Percentiles rank a stretch among this genome's conserved stretches.
These are phyloP conservation scores for Rhodotorula taiwanensis DNA, from an alignment of 768 basidiomycete genomes.

Conservation along the genomic window DNA sequence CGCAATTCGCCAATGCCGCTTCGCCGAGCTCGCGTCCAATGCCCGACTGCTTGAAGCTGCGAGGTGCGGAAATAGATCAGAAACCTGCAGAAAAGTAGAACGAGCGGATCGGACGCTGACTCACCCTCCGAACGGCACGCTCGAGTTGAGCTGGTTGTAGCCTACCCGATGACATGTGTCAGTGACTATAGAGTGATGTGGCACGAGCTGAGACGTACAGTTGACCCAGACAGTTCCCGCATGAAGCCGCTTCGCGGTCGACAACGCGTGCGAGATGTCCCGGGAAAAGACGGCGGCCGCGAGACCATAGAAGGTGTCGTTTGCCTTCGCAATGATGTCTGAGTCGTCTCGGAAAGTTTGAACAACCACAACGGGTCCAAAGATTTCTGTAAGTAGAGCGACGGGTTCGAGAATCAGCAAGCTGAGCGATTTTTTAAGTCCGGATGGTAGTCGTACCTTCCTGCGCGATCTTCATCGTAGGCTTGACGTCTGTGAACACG, in stretches of 20 bases:
- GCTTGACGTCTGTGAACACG: conserved; percentile 56
- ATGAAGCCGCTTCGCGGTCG: conserved; percentile 64
- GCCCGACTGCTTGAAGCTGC: conserved; percentile 48
- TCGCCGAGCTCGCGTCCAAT: conserved; percentile 44
- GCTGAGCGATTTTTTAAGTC: too few species aligned
- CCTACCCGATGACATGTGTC: background rate
- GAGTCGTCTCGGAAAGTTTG: conserved; percentile 55
- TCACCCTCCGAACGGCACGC: background rate
- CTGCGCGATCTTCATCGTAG: conserved; percentile 65
- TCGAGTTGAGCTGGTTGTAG: background rate
- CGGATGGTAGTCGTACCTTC: too few species aligned
- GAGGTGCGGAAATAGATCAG: conserved; percentile 37
- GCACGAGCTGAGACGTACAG: conserved; percentile 6
- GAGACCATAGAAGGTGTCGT: conserved; percentile 52
- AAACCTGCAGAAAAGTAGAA: background rate
- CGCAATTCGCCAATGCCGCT: conserved; percentile 29
- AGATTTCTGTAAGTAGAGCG: background rate
- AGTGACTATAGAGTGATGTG: background rate
- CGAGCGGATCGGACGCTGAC: background rate
- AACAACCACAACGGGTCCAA: conserved; percentile 60
- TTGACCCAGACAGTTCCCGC: conserved; percentile 54
- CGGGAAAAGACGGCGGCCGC: conserved; percentile 58
- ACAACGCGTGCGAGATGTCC: conserved; percentile 66
- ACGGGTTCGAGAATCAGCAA: too few species aligned
- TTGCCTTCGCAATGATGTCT: background rate